Evolutionary conservation across 1,284 basidiomycete genomes (phyloP), one percentile per base, ranked within the genome.

Genomic region (Ustilago tritici): DNA sequence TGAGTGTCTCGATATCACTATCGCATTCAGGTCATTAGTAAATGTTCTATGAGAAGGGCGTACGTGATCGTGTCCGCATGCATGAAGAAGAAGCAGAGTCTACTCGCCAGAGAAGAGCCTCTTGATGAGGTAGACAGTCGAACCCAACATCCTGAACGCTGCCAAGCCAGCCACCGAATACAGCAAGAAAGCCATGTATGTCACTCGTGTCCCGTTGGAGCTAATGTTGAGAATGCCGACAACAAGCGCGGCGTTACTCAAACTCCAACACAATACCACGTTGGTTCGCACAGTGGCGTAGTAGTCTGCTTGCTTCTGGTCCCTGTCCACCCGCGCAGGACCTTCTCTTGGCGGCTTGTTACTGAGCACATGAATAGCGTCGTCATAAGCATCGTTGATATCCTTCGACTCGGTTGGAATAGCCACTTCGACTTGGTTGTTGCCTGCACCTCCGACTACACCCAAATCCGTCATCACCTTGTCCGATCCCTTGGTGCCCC

Each of bases 221-320:
- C 72, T 75, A 40, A 84, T 75, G 49, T 81, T 84, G 23, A 85
- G 49, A 40, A 86, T 84, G 15, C 68, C 79, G 23, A 86, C 75
- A 3, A 74, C 82, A 2, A 86, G 76, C 15, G 82, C 84, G 1
- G 79, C 83, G 28, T 86, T 86, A 53, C 70, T 79, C 56, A 86
- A 57, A 32, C 78, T 91, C 92, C 95, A 96, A 4, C 90, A 89
- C 58, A 98, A 88, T 47, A 98, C 88, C 23, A 95, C 93, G 87
- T 95, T 96, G 15, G 95, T 97, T 69, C 95, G 88, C 74, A 97
- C 93, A 82, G 92, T 93, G 0, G 81, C 84, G 64, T 87, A 88
- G 63, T 84, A 82, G 58, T 72, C 84, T 52, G 74, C 78, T 56
- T 85, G 84, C 60, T 79, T 79, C 50, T 70, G 66, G 11, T 84